Conservation (phyloP, 1,284 basidiomycete genomes). For the Porodaedalea pini region DNA sequence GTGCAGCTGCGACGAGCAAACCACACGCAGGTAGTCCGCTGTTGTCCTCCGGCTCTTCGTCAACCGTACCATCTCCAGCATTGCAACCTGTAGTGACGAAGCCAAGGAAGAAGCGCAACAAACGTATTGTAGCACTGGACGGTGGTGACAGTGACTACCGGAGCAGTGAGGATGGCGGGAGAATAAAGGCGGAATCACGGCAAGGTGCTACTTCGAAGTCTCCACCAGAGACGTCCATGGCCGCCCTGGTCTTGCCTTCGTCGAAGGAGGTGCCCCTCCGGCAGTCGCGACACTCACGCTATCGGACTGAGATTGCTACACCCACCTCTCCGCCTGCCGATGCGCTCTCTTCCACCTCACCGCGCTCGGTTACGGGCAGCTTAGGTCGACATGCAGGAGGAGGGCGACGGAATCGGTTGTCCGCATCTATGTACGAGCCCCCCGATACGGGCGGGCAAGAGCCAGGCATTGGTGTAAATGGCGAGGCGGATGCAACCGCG, state of each 20-base stretch:
- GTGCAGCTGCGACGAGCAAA: slow-evolving; percentile 25
- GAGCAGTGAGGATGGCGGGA: slow-evolving; percentile 25
- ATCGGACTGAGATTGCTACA: slow-evolving; percentile 41
- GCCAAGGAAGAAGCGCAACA: slow-evolving; percentile 46
- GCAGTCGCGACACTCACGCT: slow-evolving; percentile 41
- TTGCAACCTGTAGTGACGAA: slow-evolving; percentile 40
- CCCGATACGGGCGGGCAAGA: slow-evolving; percentile 10
- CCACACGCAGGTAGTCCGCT: slow-evolving; percentile 22
- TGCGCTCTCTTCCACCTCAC: slow-evolving; percentile 28
- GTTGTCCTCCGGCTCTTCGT: slow-evolving; percentile 35
- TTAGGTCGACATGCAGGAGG: slow-evolving; percentile 24
- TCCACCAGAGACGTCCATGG: neutral
- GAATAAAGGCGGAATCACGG: neutral
- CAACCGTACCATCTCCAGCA: slow-evolving; percentile 42
- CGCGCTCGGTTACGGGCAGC: slow-evolving; percentile 10
- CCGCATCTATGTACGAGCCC: slow-evolving; percentile 61
- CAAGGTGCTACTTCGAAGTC: slow-evolving; percentile 26
- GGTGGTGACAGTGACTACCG: slow-evolving; percentile 36
- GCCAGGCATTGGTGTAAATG: slow-evolving; percentile 24
- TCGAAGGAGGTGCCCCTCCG: slow-evolving; percentile 12
- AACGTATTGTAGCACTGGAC: slow-evolving; percentile 69
- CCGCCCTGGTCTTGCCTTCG: neutral
- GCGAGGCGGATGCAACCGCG: slow-evolving; percentile 32
- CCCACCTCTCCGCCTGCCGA: slow-evolving; percentile 18
- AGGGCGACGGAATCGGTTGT: slow-evolving; percentile 48